Base-by-base conservation (phyloP, 768 basidiomycete species). In the Hemileccinum impolitum region DNA sequence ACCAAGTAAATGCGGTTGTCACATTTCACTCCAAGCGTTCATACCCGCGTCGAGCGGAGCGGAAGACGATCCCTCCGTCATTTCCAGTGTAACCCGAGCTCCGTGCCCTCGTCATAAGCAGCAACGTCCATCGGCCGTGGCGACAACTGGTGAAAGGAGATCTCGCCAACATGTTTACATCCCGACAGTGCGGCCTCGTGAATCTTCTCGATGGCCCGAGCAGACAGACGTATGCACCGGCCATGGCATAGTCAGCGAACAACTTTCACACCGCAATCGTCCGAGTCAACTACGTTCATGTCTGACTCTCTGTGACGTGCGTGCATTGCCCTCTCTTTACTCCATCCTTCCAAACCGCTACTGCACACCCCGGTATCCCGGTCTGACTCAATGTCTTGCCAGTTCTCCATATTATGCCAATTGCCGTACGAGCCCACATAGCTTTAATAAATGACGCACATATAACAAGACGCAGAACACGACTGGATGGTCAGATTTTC, bases 401-500 rank as follows among this genome's bases (percentile, higher is more conserved):
- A 36, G 35, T 15, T 19, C 28, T 48, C 35, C 48, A 43, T 25
- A 36, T 23, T 12, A 19, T 18, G 17, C 36, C 36, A 38, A 11
- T 37, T 7, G 3, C 47, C 47, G 25, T 26, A 15, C 30, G 5
- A 40, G 39, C 18, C 39, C 34, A 57, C 55, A 59, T 61, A 61
- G 59, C 58, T 58, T 58, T 48, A 4, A 11, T 4, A 3, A 7
- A 12, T 8, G 21, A 48, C 28, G 19, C 14, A 9, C 39, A 34
- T 60, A 60, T 60, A 60, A 48, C 19, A 51, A 35, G 50, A 17
- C n/a, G 28, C 18, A 34, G 8, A 23, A 17, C 25, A 39, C 30
- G 34, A n/a, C 25, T 14, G 7, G 31, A 32, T 6, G 5, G 3
- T 12, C 43, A 18, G 30, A 26, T 23, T 23, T 23, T 14, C 26